These are phyloP conservation scores for Podospora conica DNA, from an alignment of 495 filamentous ascomycete species.

Conservation along the genomic window DNA sequence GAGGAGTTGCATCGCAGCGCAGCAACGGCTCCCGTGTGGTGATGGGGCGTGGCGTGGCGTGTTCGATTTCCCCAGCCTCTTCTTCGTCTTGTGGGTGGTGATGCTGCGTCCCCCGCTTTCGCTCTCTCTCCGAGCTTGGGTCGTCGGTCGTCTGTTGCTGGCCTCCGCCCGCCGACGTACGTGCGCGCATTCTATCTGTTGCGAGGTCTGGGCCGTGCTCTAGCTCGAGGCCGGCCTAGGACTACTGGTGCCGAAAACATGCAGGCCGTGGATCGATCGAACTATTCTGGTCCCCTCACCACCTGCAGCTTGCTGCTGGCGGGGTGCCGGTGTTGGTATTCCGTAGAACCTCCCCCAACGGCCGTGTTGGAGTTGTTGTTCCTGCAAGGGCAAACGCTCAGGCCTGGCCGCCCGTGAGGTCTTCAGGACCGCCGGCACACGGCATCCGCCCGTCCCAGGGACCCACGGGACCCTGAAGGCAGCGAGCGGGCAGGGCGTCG, in stretches of 20 bases:
- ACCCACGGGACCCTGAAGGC: neutral
- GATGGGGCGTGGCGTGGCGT: neutral
- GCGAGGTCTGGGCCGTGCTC: neutral
- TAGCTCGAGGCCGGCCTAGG: neutral
- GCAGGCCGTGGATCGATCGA: neutral
- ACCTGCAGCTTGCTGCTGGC: neutral
- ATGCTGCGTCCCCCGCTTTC: neutral
- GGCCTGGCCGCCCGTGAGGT: neutral
- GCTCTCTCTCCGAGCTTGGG: neutral
- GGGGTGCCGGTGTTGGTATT: too few species aligned
- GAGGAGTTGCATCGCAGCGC: neutral
- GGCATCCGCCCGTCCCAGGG: neutral
- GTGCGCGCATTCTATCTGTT: neutral
- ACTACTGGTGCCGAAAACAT: neutral
- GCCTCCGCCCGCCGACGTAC: neutral
- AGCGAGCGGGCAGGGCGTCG: neutral
- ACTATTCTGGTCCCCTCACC: neutral
- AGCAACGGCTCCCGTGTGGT: neutral
- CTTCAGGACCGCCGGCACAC: neutral
- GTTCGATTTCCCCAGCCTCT: neutral
- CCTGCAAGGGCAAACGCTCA: neutral
- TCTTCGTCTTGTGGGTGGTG: neutral
- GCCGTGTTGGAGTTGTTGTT: neutral
- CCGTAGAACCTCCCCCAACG: too few species aligned
- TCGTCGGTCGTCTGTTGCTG: neutral